Base-by-base conservation (phyloP, 345 rosid genomes). In the Psidium guajava region DNA sequence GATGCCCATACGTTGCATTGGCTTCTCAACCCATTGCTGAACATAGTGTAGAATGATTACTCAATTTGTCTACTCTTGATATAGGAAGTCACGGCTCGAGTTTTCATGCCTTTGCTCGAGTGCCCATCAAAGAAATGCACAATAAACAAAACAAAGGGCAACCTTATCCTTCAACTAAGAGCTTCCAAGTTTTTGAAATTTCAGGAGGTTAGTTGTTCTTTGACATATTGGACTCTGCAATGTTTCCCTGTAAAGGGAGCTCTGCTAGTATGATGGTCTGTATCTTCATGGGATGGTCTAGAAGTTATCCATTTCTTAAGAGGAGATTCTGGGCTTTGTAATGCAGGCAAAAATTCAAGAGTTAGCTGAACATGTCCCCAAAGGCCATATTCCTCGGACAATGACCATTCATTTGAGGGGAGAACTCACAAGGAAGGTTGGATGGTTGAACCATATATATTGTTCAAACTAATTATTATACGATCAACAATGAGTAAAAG, bases 401-500 rank as follows among this genome's bases (percentile, higher is more conserved):
- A 97, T 97, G 99, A 92, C 96, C 12, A 92, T 97, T 91, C 99
- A 97, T 93, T 93, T 97, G 80, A 92, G 99, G 92, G 99, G 99
- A 83, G 99, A 97, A 87, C 92, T 96, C 85, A 97, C 99, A 11
- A 95, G 99, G 93, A 95, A 95, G 99, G 99, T 96, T 82, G 84
- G 88, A n/a, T n/a, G n/a, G n/a, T n/a, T n/a, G n/a, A n/a, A n/a
- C n/a, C n/a, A n/a, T n/a, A n/a, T n/a, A n/a, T n/a, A n/a, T n/a
- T n/a, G n/a, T n/a, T n/a, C n/a, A n/a, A n/a, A n/a, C n/a, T n/a
- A n/a, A n/a, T n/a, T n/a, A 16, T 54, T 20, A 9, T 77, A 36
- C 1, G 14, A 69, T 69, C 47, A 69, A 13, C 25, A 9, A 47
- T 69, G 36, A 69, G 47, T 69, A 69, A 32, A 69, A 69, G 2